Base-by-base conservation (phyloP, 2,329 filamentous ascomycete species). In the Penicillium thymicola region DNA sequence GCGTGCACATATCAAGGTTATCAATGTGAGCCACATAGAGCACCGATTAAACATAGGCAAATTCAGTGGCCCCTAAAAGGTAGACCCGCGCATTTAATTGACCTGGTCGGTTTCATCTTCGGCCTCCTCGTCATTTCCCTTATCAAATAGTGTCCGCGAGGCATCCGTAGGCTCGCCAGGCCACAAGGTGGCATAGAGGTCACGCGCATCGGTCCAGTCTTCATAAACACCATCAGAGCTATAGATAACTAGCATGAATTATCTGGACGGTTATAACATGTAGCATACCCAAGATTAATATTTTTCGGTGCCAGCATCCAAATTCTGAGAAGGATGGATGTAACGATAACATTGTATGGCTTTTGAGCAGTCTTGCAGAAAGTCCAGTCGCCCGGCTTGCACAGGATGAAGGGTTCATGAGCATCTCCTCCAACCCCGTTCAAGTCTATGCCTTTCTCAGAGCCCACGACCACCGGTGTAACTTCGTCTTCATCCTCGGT, bases 281-380 rank as follows among this genome's bases (percentile, higher is more conserved):
- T 2, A 27, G 23, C 44, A 30, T 23, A 54, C 55, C 27, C 16
- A 36, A 54, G 7, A 10, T 27, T 7, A 16, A 66, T 48, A 2
- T 42, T 14, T 1, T 40, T 36, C 1, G 59, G 64, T 32, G 61
- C 63, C 38, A 67, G 30, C 57, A 59, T 56, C 13, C 47, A 53
- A 3, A 60, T 60, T 14, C 63, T 46, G 5, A 67, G 53, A 14
- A 67, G 32, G 21, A 67, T 55, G 21, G 57, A 60, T 3, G 55
- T 43, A 14, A 65, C 60, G 4, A 64, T 64, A 23, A 34, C n/a
- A 48, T 66, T 61, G 16, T 66, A 66, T 11, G 61, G 59, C 46
- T 49, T 61, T 2, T 13, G 27, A 1, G 14, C 51, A 2, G 65
- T 67, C 28, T 65, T 66, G 41, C 56, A 55, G 34, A 54, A 62